A percentile compares a stretch with the other conserved stretches of the same genome.
These are phyloP conservation scores for Sporothrix brasiliensis DNA, from an alignment of 2,329 filamentous ascomycete genomes.

Conservation along the genomic window DNA sequence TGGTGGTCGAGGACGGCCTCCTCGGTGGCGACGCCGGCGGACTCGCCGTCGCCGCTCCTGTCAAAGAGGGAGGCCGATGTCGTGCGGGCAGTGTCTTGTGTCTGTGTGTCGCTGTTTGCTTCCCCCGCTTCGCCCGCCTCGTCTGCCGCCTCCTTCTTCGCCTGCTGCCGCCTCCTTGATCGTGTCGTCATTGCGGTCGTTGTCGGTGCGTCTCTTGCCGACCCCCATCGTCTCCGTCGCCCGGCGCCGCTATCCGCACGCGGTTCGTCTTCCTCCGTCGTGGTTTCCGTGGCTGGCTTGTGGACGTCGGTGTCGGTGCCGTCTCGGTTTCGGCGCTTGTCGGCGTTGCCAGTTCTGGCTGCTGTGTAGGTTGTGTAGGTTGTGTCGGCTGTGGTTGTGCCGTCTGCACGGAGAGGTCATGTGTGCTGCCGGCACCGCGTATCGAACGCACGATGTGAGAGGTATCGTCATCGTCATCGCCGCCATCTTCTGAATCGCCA, in stretches of 20 bases:
- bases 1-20: constrained; percentile 77
- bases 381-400: not conserved
- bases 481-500: constrained; percentile 42
- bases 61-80: constrained; percentile 35
- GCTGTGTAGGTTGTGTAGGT: not conserved
- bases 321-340: not conserved
- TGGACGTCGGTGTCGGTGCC: not conserved
- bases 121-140: not conserved
- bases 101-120: not conserved
- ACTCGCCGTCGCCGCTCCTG: constrained; percentile 33
- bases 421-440: constrained; percentile 41
- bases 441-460: constrained; percentile 57
- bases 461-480: constrained; percentile 55
- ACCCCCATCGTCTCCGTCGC: constrained; percentile 12
- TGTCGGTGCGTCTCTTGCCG: constrained; percentile 27
- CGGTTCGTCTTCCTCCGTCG: constrained; percentile 23
- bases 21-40: constrained; percentile 51
- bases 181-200: constrained; percentile 28
- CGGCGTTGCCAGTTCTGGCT: not conserved
- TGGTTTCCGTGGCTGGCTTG: not conserved
- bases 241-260: constrained; percentile 25
- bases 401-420: not conserved
- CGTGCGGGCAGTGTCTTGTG: constrained; percentile 32
- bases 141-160: not conserved
- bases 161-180: not conserved